These are phyloP conservation scores for Sphagnurus paluster DNA, from an alignment of 1,284 basidiomycete species.

Conservation along the genomic window DNA sequence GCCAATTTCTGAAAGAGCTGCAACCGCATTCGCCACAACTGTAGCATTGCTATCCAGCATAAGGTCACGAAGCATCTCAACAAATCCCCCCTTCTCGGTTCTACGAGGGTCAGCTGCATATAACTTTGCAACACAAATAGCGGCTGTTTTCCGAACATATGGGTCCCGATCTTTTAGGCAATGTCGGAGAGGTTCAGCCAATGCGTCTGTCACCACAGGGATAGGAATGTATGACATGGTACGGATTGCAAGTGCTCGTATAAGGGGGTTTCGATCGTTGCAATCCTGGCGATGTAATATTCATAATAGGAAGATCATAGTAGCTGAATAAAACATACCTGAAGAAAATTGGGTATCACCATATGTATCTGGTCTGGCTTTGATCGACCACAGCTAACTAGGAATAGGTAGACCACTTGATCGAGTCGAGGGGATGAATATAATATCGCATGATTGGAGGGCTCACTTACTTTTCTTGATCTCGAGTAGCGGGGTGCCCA, in stretches of 20 bases:
- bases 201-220: slow-evolving; percentile 75
- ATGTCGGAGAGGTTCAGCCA: slow-evolving; percentile 85
- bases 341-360: slow-evolving; percentile 88
- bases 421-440: slow-evolving; percentile 1
- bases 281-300: slow-evolving; percentile 77
- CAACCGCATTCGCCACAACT: slow-evolving; percentile 93
- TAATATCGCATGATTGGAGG: not conserved
- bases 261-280: slow-evolving; percentile 88
- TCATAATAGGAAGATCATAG: slow-evolving; percentile 3
- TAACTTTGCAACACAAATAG: slow-evolving; percentile 91
- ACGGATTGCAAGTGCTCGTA: slow-evolving; percentile 89
- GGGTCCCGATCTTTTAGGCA: slow-evolving; percentile 89
- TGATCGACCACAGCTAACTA: slow-evolving; percentile 88
- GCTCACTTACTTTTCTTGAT: slow-evolving; percentile 96
- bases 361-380: slow-evolving; percentile 88
- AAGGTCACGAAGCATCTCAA: slow-evolving; percentile 83
- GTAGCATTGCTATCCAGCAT: slow-evolving; percentile 94
- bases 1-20: slow-evolving; percentile 88
- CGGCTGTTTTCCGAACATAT: slow-evolving; percentile 96
- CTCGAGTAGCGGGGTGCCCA: slow-evolving; percentile 88
- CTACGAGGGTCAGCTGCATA: slow-evolving; percentile 83
- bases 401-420: slow-evolving; percentile 89
- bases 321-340: slow-evolving; percentile 47
- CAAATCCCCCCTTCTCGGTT: slow-evolving; percentile 84
- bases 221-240: slow-evolving; percentile 97